Percentiles rank a stretch among this genome's conserved stretches.
Evolutionary conservation across 306 rosid genomes (phyloP).

Genomic region (Lathyrus sativus): DNA sequence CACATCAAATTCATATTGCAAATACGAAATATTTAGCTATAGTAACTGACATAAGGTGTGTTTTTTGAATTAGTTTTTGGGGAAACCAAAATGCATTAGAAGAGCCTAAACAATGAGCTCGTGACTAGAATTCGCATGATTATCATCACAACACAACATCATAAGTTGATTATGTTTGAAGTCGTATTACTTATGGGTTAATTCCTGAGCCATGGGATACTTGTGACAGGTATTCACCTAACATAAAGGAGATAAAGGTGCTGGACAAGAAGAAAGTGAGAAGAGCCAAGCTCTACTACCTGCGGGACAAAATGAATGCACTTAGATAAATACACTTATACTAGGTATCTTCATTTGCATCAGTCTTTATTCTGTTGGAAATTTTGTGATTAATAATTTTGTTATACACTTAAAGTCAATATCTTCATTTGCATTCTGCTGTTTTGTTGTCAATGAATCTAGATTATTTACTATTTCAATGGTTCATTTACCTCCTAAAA

Average conservation of each 20-base stretch:
- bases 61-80: conserved; percentile 7
- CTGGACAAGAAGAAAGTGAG: conserved; percentile 92
- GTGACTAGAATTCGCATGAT: conserved; percentile 15
- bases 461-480: conserved; percentile 7
- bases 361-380: conserved; percentile 29
- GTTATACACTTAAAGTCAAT: conserved; percentile 21
- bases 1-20: conserved; percentile 1
- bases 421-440: conserved; percentile 27
- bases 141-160: background rate
- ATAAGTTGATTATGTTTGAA: conserved; percentile 17
- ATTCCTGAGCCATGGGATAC: conserved; percentile 21
- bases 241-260: conserved; percentile 94
- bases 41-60: background rate
- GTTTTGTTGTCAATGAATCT: conserved; percentile 23
- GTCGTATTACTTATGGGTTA: conserved; percentile 14
- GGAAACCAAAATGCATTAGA: no score
- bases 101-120: background rate
- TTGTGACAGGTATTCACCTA: conserved; percentile 89
- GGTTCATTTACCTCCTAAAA: conserved; percentile 3
- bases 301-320: conserved; percentile 89
- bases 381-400: conserved; percentile 32
- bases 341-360: conserved; percentile 35
- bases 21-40: background rate
- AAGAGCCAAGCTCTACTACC: conserved; percentile 93
- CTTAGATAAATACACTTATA: conserved; percentile 47